Conservation (phyloP, 2,329 filamentous ascomycete genomes). For the Diplodia intermedia region DNA sequence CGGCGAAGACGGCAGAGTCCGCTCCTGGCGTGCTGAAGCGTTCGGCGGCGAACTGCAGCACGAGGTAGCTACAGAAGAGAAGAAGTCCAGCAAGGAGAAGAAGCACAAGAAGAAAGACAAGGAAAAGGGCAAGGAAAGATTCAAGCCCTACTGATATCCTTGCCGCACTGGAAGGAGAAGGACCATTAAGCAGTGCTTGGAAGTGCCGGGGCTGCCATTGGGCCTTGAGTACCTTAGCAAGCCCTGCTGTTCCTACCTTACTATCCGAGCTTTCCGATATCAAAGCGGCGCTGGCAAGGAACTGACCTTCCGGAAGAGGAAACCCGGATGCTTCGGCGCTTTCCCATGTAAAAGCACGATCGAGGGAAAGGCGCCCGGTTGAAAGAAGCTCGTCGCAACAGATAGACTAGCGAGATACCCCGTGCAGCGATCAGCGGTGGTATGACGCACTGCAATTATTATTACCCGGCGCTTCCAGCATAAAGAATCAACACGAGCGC, state of each 20-base stretch:
- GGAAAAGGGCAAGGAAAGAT: conserved; percentile 46
- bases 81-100: conserved; percentile 18
- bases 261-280: background rate
- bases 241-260: background rate
- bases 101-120: conserved; percentile 44
- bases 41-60: conserved; percentile 30
- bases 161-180: background rate
- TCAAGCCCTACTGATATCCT: conserved; percentile 47
- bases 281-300: background rate
- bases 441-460: conserved; percentile 7
- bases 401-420: conserved; percentile 2
- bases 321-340: background rate
- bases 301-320: background rate
- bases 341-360: background rate
- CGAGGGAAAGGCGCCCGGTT: background rate
- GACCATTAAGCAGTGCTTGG: no score
- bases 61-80: conserved; percentile 33
- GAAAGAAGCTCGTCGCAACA: conserved; percentile 6
- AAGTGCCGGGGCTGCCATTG: background rate
- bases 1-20: conserved; percentile 57
- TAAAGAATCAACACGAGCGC: conserved; percentile 3
- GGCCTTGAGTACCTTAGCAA: background rate
- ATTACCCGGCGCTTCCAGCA: background rate
- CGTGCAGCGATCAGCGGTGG: background rate
- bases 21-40: conserved; percentile 47